Evolutionary conservation across 2,329 filamentous ascomycete species (phyloP).

Genomic region (Fusarium duplospermum): DNA sequence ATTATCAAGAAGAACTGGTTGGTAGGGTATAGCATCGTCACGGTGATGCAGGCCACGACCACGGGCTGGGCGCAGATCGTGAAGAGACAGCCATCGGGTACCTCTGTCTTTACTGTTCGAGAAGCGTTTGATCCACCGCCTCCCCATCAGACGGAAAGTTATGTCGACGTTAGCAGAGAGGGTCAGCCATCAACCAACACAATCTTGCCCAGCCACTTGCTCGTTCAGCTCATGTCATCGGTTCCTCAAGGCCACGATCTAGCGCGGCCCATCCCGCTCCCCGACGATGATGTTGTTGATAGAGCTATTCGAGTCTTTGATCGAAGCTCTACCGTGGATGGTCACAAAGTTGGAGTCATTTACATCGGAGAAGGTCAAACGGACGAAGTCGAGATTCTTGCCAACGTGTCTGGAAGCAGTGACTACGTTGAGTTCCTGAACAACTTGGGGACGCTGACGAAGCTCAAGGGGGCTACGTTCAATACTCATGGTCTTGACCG

Average conservation of each 20-base stretch:
- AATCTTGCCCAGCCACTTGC: slow-evolving; percentile 78
- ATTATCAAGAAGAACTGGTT: slow-evolving; percentile 77
- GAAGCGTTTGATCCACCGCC: slow-evolving; percentile 70
- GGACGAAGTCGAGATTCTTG: slow-evolving; percentile 83
- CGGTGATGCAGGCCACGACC: slow-evolving; percentile 75
- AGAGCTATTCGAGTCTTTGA: slow-evolving; percentile 87
- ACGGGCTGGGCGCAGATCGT: slow-evolving; percentile 78
- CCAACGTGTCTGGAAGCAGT: slow-evolving; percentile 85
- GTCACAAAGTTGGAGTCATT: slow-evolving; percentile 94
- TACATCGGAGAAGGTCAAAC: slow-evolving; percentile 92
- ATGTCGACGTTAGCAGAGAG: slow-evolving; percentile 62
- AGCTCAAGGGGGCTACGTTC: slow-evolving; percentile 84
- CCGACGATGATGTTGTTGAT: slow-evolving; percentile 74
- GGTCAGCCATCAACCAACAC: slow-evolving; percentile 66
- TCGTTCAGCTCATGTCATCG: slow-evolving; percentile 76
- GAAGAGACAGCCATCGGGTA: slow-evolving; percentile 77
- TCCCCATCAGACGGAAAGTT: slow-evolving; percentile 64
- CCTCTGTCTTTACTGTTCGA: slow-evolving; percentile 68
- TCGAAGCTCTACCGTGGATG: slow-evolving; percentile 88
- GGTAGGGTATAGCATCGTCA: slow-evolving; percentile 78
- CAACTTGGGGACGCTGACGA: slow-evolving; percentile 83
- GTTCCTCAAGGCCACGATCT: slow-evolving; percentile 68
- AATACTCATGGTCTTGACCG: slow-evolving; percentile 94
- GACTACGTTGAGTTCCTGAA: slow-evolving; percentile 90
- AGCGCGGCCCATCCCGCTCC: slow-evolving; percentile 79